These are phyloP conservation scores for Penicillium sp. DNA, from an alignment of 2,329 filamentous ascomycete genomes.

Conservation along the genomic window DNA sequence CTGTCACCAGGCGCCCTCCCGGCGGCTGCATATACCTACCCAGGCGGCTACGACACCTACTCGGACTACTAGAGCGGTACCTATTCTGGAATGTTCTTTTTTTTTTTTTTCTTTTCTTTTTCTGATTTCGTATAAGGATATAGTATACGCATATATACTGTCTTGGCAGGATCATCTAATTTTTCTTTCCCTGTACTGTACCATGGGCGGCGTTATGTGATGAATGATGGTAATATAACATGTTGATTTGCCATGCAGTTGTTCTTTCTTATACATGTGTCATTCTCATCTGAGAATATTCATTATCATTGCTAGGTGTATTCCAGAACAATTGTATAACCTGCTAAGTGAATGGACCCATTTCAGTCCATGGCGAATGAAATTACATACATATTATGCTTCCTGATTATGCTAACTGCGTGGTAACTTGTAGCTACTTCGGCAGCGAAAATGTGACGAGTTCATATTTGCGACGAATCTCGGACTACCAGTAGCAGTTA, in stretches of 20 bases:
- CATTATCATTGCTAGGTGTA: too few relatives aligned
- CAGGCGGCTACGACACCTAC: slow-evolving; percentile 31
- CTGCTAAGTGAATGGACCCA: too few relatives aligned
- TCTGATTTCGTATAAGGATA: slow-evolving; percentile 1
- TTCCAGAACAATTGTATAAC: too few relatives aligned
- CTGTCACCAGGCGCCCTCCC: slow-evolving; percentile 21
- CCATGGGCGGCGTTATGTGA: slow-evolving; percentile 1
- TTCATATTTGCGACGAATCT: too few relatives aligned
- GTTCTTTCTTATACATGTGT: background rate
- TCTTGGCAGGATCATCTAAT: slow-evolving; percentile 1
- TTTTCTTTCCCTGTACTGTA: slow-evolving; percentile 5
- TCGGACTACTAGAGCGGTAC: slow-evolving; percentile 31
- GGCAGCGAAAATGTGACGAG: too few relatives aligned
- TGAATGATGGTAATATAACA: background rate
- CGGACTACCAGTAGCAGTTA: too few relatives aligned
- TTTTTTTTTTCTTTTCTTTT: slow-evolving; percentile 10
- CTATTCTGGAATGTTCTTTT: background rate
- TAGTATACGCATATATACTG: slow-evolving; percentile 2
- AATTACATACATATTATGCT: too few relatives aligned
- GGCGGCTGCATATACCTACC: slow-evolving; percentile 26
- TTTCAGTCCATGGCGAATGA: too few relatives aligned
- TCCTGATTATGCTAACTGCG: too few relatives aligned
- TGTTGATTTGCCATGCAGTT: too few relatives aligned
- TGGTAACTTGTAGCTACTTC: too few relatives aligned
- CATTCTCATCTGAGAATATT: background rate